Base-by-base conservation (phyloP, 2,329 filamentous ascomycete genomes). In the Colletotrichum tanaceti region DNA sequence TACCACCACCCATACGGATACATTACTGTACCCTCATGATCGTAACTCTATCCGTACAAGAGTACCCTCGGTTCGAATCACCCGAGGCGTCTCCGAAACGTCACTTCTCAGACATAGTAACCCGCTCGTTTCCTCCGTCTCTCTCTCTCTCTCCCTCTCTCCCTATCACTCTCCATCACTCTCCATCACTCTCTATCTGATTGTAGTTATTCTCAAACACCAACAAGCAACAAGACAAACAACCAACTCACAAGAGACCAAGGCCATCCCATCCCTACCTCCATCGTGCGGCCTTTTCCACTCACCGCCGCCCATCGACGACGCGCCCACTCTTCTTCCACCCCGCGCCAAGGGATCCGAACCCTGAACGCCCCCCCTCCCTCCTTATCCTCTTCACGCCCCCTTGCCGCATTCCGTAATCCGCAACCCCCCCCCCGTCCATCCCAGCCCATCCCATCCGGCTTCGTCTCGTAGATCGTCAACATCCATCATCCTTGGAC, bases 221-320 rank as follows among this genome's bases (percentile, higher is more conserved):
- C 28, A 32, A 32, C 28, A 32, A 32, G 7, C 28, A 32, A 32
- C 28, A 32, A 32, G 28, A 9, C 28, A 32, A 32, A 32, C 28
- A 32, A 32, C 28, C 28, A 32, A 32, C 28, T 32, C 44, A n/a
- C 14, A 10, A 11, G 16, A 11, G 14, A 22, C 9, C 53, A 43
- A 1, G 4, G 5, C 16, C 53, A 28, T 20, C 20, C 20, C 16
- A 24, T 44, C 13, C 16, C 3, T 13, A 18, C 38, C 54, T 43
- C 28, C 54, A 16, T 44, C 24, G 52, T 63, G 60, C 60, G 60
- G 60, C 20, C 60, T 63, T 63, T 63, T 57, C 44, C 55, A 58
- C 52, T 57, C 60, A 63, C 60, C 60, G 60, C 60, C 52, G 41
- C 50, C 32, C 60, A 43, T n/a, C n/a, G n/a, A 4, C n/a, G 22